These are phyloP conservation scores for Leptographium flavum DNA, from an alignment of 2,329 filamentous ascomycete species.

Conservation along the genomic window DNA sequence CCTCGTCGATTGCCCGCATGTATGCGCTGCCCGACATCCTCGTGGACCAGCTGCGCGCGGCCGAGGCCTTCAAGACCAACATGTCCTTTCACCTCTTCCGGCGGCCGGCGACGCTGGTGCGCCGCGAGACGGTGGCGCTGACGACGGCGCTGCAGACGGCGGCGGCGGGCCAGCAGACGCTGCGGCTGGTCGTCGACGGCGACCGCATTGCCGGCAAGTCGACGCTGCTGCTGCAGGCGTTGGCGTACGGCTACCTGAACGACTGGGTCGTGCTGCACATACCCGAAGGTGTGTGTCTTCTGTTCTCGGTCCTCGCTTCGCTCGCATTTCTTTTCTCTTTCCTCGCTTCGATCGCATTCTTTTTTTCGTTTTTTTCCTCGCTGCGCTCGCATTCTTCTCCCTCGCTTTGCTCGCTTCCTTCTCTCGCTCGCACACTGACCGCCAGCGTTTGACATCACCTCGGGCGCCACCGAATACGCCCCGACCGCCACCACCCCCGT, in stretches of 20 bases:
- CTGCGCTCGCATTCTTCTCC: neutral
- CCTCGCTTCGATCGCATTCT: too few relatives aligned
- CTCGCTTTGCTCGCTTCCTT: too few relatives aligned
- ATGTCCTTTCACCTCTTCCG: constrained; percentile 84
- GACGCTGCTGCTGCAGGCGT: constrained; percentile 67
- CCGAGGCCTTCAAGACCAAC: constrained; percentile 79
- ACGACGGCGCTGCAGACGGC: constrained; percentile 47
- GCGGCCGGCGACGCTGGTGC: constrained; percentile 63
- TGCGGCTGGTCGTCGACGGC: constrained; percentile 58
- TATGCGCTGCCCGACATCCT: constrained; percentile 52
- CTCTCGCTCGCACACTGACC: neutral
- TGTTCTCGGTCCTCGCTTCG: neutral
- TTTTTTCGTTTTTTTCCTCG: neutral
- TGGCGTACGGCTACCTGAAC: constrained; percentile 67
- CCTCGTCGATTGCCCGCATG: too few relatives aligned
- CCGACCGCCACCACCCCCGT: constrained; percentile 42
- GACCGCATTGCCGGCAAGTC: constrained; percentile 72
- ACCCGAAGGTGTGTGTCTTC: constrained; percentile 57
- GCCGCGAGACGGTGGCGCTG: constrained; percentile 63
- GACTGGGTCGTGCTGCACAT: constrained; percentile 82
- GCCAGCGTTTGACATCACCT: constrained; percentile 65
- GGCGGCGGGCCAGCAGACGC: constrained; percentile 35
- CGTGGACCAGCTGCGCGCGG: constrained; percentile 67
- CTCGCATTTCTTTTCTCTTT: neutral
- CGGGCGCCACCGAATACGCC: constrained; percentile 68